A percentile compares a stretch with the other conserved stretches of the same genome.
phyloP scores from a whole-genome alignment of 2,329 filamentous ascomycete genomes.

The Verticillium longisporum region DNA sequence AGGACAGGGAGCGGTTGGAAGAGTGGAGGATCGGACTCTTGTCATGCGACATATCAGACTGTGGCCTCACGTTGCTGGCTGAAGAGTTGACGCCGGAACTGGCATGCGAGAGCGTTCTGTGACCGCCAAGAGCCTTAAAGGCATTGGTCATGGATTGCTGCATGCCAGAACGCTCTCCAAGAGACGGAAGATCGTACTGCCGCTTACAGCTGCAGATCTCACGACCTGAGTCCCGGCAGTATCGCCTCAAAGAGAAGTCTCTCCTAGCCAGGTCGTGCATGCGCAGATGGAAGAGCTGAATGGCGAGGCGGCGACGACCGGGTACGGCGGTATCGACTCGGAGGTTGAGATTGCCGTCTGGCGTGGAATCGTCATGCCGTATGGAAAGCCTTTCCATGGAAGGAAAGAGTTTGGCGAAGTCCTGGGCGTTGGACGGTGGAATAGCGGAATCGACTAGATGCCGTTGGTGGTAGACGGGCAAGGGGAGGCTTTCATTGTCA shows the following conservation, averaged over 20 bases:
- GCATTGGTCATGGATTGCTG: slow-evolving; percentile 42
- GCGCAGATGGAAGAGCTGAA: slow-evolving; percentile 82
- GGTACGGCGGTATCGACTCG: slow-evolving; percentile 74
- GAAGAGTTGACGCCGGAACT: slow-evolving; percentile 21
- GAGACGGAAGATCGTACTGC: slow-evolving; percentile 53
- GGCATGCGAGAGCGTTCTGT: slow-evolving; percentile 27
- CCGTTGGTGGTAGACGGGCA: slow-evolving; percentile 50
- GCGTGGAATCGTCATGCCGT: slow-evolving; percentile 81
- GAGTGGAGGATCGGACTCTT: slow-evolving; percentile 22
- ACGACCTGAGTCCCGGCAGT: slow-evolving; percentile 86
- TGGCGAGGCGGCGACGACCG: slow-evolving; percentile 58
- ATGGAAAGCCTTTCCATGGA: slow-evolving; percentile 75
- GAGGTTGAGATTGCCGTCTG: slow-evolving; percentile 95
- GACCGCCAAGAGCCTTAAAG: slow-evolving; percentile 35
- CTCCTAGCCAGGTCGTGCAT: slow-evolving; percentile 86
- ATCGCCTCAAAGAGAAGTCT: slow-evolving; percentile 85
- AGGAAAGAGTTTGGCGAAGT: slow-evolving; percentile 82
- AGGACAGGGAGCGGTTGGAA: slow-evolving; percentile 18
- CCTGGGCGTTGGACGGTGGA: slow-evolving; percentile 69
- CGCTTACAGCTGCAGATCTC: slow-evolving; percentile 84
- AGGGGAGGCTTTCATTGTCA: slow-evolving; percentile 34
- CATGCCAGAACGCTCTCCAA: slow-evolving; percentile 32
- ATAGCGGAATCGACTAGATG: slow-evolving; percentile 59
- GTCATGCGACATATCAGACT: slow-evolving; percentile 25
- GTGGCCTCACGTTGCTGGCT: slow-evolving; percentile 20